Evolutionary conservation across 2,329 filamentous ascomycete species (phyloP).

Genomic region (Pseudogymnoascus sp.): DNA sequence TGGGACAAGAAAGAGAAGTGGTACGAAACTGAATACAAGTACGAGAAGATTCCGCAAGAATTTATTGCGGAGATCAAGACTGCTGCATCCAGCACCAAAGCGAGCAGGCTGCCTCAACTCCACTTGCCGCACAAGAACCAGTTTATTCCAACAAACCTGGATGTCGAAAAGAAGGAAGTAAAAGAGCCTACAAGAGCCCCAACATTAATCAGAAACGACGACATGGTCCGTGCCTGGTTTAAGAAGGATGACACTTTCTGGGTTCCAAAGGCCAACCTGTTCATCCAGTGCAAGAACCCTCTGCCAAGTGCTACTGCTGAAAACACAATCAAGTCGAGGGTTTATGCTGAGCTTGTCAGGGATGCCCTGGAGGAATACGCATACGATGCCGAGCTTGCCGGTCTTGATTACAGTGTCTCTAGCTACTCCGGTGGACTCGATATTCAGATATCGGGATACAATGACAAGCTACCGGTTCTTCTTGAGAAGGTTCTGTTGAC

Average conservation of each 20-base stretch:
- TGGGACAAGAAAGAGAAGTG: conserved; percentile 91
- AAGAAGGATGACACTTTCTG: conserved; percentile 99
- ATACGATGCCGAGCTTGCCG: conserved; percentile 91
- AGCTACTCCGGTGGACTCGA: conserved; percentile 68
- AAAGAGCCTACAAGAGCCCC: conserved; percentile 67
- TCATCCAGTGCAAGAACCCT: conserved; percentile 73
- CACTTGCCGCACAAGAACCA: conserved; percentile 90
- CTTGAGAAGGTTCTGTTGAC: conserved; percentile 81
- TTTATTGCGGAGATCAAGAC: conserved; percentile 65
- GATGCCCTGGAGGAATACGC: conserved; percentile 90
- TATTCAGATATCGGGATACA: conserved; percentile 81
- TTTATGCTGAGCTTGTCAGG: conserved; percentile 80
- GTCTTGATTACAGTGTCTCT: conserved; percentile 74
- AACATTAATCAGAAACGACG: conserved; percentile 78
- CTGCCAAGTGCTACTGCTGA: conserved; percentile 73
- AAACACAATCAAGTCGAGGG: conserved; percentile 67
- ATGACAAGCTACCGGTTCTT: conserved; percentile 88
- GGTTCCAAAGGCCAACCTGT: conserved; percentile 89
- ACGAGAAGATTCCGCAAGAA: conserved; percentile 70
- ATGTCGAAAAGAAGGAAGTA: conserved; percentile 93
- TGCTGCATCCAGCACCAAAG: conserved; percentile 52
- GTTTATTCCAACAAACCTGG: conserved; percentile 87
- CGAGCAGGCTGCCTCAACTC: conserved; percentile 60
- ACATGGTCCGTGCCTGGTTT: conserved; percentile 78
- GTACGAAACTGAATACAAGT: conserved; percentile 93